These are phyloP conservation scores for Cadophora malorum DNA, from an alignment of 2,329 filamentous ascomycete species.

Conservation along the genomic window DNA sequence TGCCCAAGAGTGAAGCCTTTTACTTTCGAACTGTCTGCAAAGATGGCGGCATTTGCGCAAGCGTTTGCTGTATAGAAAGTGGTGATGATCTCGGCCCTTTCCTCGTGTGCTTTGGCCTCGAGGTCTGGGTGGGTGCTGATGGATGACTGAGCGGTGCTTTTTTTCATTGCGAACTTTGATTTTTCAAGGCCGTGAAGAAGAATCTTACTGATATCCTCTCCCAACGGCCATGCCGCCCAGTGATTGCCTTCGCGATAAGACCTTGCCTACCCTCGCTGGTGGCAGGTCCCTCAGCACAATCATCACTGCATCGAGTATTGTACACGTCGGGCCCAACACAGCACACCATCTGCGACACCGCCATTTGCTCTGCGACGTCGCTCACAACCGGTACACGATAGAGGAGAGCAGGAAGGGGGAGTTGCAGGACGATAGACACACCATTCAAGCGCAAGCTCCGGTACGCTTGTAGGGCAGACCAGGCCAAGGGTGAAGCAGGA, in stretches of 20 bases:
- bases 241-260: neutral
- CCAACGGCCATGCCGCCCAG: neutral
- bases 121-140: conserved; percentile 80
- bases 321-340: too few species aligned
- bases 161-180: conserved; percentile 61
- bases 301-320: too few species aligned
- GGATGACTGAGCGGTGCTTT: conserved; percentile 82
- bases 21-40: conserved; percentile 66
- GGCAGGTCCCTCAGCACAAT: too few species aligned
- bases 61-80: conserved; percentile 73
- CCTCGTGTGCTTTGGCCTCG: conserved; percentile 66
- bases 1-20: conserved; percentile 84
- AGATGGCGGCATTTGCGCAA: conserved; percentile 57
- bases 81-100: conserved; percentile 87
- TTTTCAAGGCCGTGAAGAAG: conserved; percentile 55
- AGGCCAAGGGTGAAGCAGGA: neutral
- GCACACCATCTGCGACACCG: too few species aligned
- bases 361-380: too few species aligned
- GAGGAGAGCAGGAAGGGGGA: too few species aligned
- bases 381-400: too few species aligned
- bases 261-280: neutral
- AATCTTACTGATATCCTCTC: neutral
- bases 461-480: neutral
- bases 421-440: neutral
- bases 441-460: neutral